Conservation (phyloP, 192 early-diverging fungal species). For the Nowakowskiella sp. region DNA sequence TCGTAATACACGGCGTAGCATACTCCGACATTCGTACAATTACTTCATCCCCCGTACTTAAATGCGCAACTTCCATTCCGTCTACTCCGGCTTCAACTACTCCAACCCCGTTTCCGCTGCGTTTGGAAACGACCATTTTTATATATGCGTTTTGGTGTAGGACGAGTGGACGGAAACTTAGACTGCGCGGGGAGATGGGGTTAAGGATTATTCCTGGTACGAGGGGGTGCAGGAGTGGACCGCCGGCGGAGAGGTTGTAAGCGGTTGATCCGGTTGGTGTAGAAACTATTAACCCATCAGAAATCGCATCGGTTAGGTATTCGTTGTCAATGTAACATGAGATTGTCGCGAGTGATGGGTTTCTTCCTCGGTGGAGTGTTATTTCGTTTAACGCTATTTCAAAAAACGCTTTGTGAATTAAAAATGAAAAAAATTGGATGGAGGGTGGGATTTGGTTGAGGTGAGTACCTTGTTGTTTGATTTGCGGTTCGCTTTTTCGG, state of each 20-base stretch:
- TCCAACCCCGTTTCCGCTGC: conserved; percentile 1
- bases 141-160: conserved; percentile 62
- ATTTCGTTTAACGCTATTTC: conserved; percentile 92
- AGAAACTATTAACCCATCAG: conserved; percentile 23
- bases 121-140: conserved; percentile 42
- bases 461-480: conserved; percentile 40
- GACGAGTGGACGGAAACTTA: conserved; percentile 60
- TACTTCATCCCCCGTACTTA: background rate
- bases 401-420: too few species aligned
- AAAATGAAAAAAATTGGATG: conserved; percentile 21
- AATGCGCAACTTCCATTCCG: background rate
- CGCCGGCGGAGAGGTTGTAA: conserved; percentile 43
- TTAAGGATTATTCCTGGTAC: conserved; percentile 80
- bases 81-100: background rate
- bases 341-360: conserved; percentile 72
- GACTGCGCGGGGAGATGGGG: conserved; percentile 80
- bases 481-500: conserved; percentile 39
- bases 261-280: background rate
- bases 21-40: conserved; percentile 59
- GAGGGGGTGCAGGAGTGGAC: conserved; percentile 85
- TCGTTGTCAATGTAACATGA: conserved; percentile 75
- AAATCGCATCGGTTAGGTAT: conserved; percentile 75
- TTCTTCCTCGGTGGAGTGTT: conserved; percentile 74
- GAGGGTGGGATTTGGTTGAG: conserved; percentile 7
- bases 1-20: conserved; percentile 69